Percentiles rank a stretch among this genome's conserved stretches.
phyloP scores from a whole-genome alignment of 2,329 filamentous ascomycete genomes.

The Stagonosporopsis cucurbitacearum region DNA sequence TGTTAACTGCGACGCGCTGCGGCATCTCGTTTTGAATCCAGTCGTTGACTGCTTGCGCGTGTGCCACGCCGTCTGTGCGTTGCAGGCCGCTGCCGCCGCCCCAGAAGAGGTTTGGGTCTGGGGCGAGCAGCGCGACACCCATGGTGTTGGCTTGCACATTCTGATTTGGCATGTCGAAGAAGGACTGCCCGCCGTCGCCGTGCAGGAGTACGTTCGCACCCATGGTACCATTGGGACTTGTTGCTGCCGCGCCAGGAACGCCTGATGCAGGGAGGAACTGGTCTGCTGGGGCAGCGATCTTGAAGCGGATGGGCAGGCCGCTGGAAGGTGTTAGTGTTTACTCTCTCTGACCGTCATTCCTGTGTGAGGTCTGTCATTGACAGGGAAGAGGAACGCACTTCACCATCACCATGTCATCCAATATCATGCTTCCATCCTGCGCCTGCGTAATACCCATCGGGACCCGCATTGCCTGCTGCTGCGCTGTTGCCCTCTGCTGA shows the following conservation, averaged over 20 bases:
- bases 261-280: constrained; percentile 60
- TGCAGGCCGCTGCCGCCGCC: constrained; percentile 61
- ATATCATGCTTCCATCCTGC: constrained; percentile 62
- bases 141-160: constrained; percentile 59
- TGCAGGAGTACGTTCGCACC: constrained; percentile 64
- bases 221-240: constrained; percentile 46
- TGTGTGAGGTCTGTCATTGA: not conserved
- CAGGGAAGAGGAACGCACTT: not conserved
- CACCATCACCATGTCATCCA: constrained; percentile 62
- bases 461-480: constrained; percentile 45
- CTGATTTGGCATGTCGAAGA: constrained; percentile 65
- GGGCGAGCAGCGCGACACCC: constrained; percentile 62
- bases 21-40: constrained; percentile 59
- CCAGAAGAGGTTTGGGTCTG: constrained; percentile 63
- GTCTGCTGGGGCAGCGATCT: constrained; percentile 61
- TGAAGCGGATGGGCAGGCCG: constrained; percentile 62
- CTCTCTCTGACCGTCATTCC: not conserved
- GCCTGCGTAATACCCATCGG: constrained; percentile 50
- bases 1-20: constrained; percentile 61
- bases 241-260: constrained; percentile 55
- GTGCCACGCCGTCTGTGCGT: constrained; percentile 61
- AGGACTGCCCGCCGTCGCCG: constrained; percentile 65
- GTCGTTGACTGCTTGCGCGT: constrained; percentile 63
- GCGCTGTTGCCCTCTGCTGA: constrained; percentile 34
- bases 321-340: constrained; percentile 37